These are phyloP conservation scores for Alternaria gaisen DNA, from an alignment of 2,329 filamentous ascomycete species.

Conservation along the genomic window DNA sequence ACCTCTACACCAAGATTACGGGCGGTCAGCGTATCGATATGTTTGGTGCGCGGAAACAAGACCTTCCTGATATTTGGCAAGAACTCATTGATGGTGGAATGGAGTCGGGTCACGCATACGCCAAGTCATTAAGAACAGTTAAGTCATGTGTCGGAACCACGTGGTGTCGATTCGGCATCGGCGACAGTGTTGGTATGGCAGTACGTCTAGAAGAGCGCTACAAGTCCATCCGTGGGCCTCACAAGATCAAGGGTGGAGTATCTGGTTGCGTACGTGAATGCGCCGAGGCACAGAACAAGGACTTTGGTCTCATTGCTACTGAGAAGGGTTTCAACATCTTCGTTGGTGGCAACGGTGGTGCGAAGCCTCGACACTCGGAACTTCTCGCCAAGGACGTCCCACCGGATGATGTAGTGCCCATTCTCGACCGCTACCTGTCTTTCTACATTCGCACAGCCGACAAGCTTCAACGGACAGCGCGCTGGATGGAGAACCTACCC, in stretches of 20 bases:
- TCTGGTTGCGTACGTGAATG: conserved; percentile 93
- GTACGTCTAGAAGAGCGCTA: conserved; percentile 88
- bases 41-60: conserved; percentile 90
- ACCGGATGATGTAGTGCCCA: conserved; percentile 80
- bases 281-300: conserved; percentile 91
- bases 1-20: conserved; percentile 90
- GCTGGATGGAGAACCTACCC: conserved; percentile 85
- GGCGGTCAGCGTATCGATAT: conserved; percentile 91
- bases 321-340: conserved; percentile 96
- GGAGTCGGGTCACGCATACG: conserved; percentile 91
- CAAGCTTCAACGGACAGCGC: conserved; percentile 85
- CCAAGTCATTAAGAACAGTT: conserved; percentile 86
- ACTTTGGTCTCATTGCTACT: conserved; percentile 90
- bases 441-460: conserved; percentile 95
- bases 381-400: conserved; percentile 87
- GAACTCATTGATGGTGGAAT: conserved; percentile 82
- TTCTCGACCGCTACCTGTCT: conserved; percentile 88
- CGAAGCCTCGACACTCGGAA: conserved; percentile 82
- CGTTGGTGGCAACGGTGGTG: conserved; percentile 87
- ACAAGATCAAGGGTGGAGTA: conserved; percentile 91
- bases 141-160: conserved; percentile 92
- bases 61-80: conserved; percentile 83
- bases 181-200: conserved; percentile 90
- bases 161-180: conserved; percentile 89
- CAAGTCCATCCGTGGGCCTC: conserved; percentile 86